A percentile compares a stretch with the other conserved stretches of the same genome.
These are phyloP conservation scores for Diplodia mutila DNA, from an alignment of 2,329 filamentous ascomycete genomes.

Conservation along the genomic window DNA sequence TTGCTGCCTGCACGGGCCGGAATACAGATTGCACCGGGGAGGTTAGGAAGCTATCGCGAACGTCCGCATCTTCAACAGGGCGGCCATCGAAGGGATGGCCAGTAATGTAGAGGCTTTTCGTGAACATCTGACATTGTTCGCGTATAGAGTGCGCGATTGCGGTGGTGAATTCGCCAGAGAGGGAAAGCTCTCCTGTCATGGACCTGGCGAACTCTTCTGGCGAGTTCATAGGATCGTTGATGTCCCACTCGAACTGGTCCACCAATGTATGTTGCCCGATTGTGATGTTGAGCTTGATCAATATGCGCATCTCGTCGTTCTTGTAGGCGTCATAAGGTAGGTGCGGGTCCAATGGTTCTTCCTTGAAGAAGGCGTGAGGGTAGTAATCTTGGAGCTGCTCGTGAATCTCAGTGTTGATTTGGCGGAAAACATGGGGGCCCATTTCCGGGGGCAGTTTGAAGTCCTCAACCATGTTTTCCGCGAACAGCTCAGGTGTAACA, in stretches of 20 bases:
- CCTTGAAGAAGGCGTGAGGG: conserved; percentile 85
- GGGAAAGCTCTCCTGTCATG: conserved; percentile 86
- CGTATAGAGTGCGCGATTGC: conserved; percentile 97
- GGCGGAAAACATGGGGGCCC: conserved; percentile 60
- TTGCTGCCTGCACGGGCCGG: conserved; percentile 87
- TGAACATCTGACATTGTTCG: conserved; percentile 93
- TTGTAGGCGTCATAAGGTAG: conserved; percentile 93
- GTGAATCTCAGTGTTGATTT: conserved; percentile 74
- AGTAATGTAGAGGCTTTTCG: conserved; percentile 87
- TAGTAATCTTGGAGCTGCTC: conserved; percentile 94
- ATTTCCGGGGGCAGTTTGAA: conserved; percentile 72
- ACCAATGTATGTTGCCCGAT: conserved; percentile 93
- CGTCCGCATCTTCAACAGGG: conserved; percentile 87
- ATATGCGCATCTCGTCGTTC: conserved; percentile 97
- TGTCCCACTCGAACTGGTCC: conserved; percentile 99
- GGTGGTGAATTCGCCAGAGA: conserved; percentile 94
- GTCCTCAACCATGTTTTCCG: conserved; percentile 88
- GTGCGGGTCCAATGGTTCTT: conserved; percentile 87
- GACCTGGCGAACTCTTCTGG: conserved; percentile 90
- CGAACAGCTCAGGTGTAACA: conserved; percentile 78
- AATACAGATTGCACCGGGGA: conserved; percentile 83
- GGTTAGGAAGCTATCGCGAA: conserved; percentile 81
- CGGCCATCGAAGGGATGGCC: conserved; percentile 95
- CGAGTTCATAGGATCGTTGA: conserved; percentile 91
- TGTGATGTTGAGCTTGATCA: conserved; percentile 96